Evolutionary conservation across 1,284 basidiomycete species (phyloP).

Genomic region (Hypsizygus ulmarius): DNA sequence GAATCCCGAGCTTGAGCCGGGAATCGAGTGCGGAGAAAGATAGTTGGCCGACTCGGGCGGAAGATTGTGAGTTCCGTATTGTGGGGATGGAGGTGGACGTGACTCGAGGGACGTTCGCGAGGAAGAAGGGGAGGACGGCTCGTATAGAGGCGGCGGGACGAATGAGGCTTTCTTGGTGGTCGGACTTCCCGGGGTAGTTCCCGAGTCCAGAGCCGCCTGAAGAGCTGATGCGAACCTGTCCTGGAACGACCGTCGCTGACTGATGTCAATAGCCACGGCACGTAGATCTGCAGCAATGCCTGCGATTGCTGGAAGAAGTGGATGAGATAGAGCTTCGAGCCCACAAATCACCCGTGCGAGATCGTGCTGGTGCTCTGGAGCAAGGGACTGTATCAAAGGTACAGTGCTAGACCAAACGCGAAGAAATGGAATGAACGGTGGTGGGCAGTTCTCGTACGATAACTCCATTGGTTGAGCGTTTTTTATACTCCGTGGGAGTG

Average conservation of each 20-base stretch:
- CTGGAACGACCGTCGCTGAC: constrained; percentile 78
- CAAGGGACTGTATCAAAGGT: constrained; percentile 58
- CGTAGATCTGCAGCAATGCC: constrained; percentile 73
- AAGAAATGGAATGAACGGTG: constrained; percentile 63
- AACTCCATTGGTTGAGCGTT: constrained; percentile 41
- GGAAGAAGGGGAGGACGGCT: constrained; percentile 34
- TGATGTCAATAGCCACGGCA: constrained; percentile 77
- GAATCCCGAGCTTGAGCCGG: constrained; percentile 18
- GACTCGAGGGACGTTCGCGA: constrained; percentile 29
- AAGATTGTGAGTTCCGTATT: constrained; percentile 12
- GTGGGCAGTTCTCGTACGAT: constrained; percentile 40
- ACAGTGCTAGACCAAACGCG: constrained; percentile 69
- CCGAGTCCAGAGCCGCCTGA: constrained; percentile 72
- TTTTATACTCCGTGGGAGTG: constrained; percentile 45
- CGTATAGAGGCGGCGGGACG: constrained; percentile 69
- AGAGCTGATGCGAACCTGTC: constrained; percentile 69
- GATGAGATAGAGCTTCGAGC: constrained; percentile 45
- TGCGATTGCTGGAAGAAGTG: constrained; percentile 39
- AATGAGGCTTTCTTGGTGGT: constrained; percentile 55
- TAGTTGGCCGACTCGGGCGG: constrained; percentile 27
- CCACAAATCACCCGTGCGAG: constrained; percentile 75
- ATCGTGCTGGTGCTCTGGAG: constrained; percentile 68
- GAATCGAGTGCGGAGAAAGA: constrained; percentile 22
- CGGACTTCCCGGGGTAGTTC: constrained; percentile 30
- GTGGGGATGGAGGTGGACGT: constrained; percentile 17